Percentiles rank a stretch among this genome's conserved stretches.
Evolutionary conservation across 345 rosid genomes (phyloP).

Genomic region (Populus pruinosa): DNA sequence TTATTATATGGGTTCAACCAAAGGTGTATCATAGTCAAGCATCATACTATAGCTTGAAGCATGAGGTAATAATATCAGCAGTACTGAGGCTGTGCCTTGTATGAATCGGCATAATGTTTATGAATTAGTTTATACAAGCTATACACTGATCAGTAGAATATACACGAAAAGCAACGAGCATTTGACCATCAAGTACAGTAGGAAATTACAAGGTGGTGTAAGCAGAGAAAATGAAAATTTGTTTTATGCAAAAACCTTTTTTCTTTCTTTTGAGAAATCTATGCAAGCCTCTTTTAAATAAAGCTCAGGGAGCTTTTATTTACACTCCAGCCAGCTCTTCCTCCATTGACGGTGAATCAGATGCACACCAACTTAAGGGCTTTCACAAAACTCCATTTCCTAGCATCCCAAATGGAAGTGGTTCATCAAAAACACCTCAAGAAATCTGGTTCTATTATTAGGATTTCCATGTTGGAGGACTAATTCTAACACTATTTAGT

Average conservation of each 20-base stretch:
- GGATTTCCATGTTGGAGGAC: neutral
- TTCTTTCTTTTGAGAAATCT: neutral
- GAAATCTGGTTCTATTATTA: neutral
- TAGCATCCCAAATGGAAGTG: constrained; percentile 21
- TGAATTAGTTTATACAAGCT: constrained; percentile 9
- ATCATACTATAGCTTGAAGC: neutral
- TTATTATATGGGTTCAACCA: neutral
- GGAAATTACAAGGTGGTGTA: neutral
- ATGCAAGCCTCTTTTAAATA: neutral
- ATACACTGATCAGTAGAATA: constrained; percentile 9
- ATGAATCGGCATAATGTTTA: neutral
- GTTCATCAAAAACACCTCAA: constrained; percentile 3
- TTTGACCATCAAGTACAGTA: neutral
- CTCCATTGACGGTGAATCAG: constrained; percentile 12
- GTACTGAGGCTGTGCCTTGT: neutral
- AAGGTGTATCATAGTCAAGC: neutral
- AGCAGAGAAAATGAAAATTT: constrained; percentile 2
- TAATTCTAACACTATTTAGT: neutral
- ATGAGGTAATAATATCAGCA: neutral
- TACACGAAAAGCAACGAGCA: neutral
- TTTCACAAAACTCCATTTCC: constrained; percentile 55
- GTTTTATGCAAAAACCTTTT: neutral
- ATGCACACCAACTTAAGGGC: constrained; percentile 26
- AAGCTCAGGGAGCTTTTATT: constrained; percentile 23
- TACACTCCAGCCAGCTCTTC: constrained; percentile 15